Evolutionary conservation across 2,329 filamentous ascomycete species (phyloP).

Genomic region (Penicillium janthinellum): DNA sequence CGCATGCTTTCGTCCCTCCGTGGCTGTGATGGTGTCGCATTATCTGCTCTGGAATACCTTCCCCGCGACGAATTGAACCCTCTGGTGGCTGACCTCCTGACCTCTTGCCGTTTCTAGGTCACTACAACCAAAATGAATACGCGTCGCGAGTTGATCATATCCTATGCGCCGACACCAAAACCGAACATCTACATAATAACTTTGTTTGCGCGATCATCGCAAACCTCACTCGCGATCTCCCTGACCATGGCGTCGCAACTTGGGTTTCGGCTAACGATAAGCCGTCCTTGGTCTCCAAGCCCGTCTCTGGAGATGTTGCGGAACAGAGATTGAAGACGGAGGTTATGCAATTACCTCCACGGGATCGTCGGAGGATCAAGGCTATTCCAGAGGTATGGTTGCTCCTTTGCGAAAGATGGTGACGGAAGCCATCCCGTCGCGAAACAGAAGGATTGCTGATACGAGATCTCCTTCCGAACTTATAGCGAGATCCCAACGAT

Average conservation of each 20-base stretch:
- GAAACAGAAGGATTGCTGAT: conserved; percentile 5
- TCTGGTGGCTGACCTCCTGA: conserved; percentile 21
- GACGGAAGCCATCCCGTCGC: not conserved
- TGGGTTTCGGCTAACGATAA: conserved; percentile 66
- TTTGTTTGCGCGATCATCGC: conserved; percentile 61
- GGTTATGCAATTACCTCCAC: conserved; percentile 62
- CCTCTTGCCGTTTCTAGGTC: conserved; percentile 44
- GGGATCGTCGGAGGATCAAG: conserved; percentile 62
- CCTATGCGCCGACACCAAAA: conserved; percentile 54
- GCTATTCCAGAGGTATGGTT: conserved; percentile 52
- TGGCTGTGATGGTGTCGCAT: not conserved
- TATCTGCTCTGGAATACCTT: conserved; percentile 1
- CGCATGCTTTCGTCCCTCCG: conserved; percentile 3
- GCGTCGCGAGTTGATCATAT: conserved; percentile 58
- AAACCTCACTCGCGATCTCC: conserved; percentile 62
- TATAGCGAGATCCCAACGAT: conserved; percentile 41
- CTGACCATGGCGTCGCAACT: conserved; percentile 63
- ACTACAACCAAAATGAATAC: conserved; percentile 64
- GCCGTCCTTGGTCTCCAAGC: conserved; percentile 51
- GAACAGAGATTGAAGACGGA: conserved; percentile 66
- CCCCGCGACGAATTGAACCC: conserved; percentile 5
- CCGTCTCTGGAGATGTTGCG: conserved; percentile 59
- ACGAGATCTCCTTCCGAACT: conserved; percentile 7
- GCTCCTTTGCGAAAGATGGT: conserved; percentile 2
- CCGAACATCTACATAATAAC: conserved; percentile 63